phyloP scores from a whole-genome alignment of 2,329 filamentous ascomycete species.

The Reticulascus tulasneorum region DNA sequence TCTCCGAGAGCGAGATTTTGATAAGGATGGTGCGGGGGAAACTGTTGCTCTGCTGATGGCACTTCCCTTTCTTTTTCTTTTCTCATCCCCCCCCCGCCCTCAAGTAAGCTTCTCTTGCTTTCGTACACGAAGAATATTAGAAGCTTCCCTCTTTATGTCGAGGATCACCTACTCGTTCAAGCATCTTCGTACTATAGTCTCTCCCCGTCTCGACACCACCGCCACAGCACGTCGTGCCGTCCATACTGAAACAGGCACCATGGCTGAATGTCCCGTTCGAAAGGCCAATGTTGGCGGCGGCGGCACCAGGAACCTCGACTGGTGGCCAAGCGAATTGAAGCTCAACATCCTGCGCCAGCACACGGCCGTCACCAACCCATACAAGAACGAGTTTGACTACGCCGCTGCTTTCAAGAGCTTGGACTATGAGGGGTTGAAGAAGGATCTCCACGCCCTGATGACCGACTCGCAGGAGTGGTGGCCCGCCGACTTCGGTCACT shows the following conservation, averaged over 20 bases:
- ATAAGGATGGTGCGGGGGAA: no score
- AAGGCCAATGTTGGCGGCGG: slow-evolving; percentile 47
- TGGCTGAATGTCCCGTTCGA: slow-evolving; percentile 11
- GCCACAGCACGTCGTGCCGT: no score
- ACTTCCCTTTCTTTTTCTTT: no score
- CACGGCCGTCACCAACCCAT: slow-evolving; percentile 57
- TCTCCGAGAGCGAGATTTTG: no score
- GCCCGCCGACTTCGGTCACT: slow-evolving; percentile 78
- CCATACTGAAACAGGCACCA: slow-evolving; percentile 5
- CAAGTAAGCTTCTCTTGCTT: no score
- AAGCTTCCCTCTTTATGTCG: no score
- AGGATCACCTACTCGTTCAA: no score
- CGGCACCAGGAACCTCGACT: slow-evolving; percentile 66
- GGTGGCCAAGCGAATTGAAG: slow-evolving; percentile 68
- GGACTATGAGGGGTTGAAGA: slow-evolving; percentile 68
- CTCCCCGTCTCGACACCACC: no score
- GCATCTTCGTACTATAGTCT: no score
- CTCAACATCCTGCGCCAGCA: slow-evolving; percentile 73
- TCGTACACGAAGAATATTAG: no score
- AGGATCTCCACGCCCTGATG: slow-evolving; percentile 67
- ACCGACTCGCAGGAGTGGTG: slow-evolving; percentile 78
- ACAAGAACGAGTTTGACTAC: slow-evolving; percentile 67
- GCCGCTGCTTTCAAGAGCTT: slow-evolving; percentile 66
- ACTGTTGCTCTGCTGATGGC: no score
- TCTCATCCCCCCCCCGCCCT: no score